Evolutionary conservation across 73 alveolate species (phyloP), one percentile per base, ranked within the genome.

Genomic region (Symbiodinium natans): DNA sequence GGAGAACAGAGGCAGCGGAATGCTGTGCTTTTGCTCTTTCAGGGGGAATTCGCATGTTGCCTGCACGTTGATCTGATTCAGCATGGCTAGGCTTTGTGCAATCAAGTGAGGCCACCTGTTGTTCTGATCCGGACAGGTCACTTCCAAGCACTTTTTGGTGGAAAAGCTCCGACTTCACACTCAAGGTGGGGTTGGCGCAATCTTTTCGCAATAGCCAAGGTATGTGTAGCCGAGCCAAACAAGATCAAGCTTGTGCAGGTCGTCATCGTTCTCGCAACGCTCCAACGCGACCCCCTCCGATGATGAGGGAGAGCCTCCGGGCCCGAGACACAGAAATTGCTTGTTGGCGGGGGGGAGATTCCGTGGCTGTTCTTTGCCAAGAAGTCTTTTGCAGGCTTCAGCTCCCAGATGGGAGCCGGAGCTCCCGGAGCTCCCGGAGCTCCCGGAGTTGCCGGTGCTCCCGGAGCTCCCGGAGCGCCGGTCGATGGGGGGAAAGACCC

Each of bases 81-180:
- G n/a, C n/a, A n/a, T n/a, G n/a, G n/a, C n/a, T n/a, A n/a, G n/a
- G n/a, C n/a, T n/a, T n/a, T n/a, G n/a, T n/a, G n/a, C n/a, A n/a
- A n/a, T n/a, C n/a, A n/a, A n/a, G n/a, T n/a, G n/a, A n/a, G n/a
- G n/a, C n/a, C n/a, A n/a, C n/a, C n/a, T n/a, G n/a, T n/a, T n/a
- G n/a, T n/a, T n/a, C n/a, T n/a, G n/a, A n/a, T n/a, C n/a, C n/a
- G n/a, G n/a, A 46, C 56, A 90, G 97, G 97, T 39, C 97, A 43
- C 40, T 90, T 90, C 88, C 97, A 90, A 85, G 97, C 89, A 2
- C 88, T 90, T 4, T 90, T 90, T 36, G 97, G 97, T 29, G 97
- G 97, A 38, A 90, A 90, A 33, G 97, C 46, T 68, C 97, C 97
- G 0, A n/a, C 97, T 11, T 89, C 95, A 6, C 36, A 85, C 3